Conservation (phyloP, 352 stramenopile genomes). For the Globisporangium carolinianum region DNA sequence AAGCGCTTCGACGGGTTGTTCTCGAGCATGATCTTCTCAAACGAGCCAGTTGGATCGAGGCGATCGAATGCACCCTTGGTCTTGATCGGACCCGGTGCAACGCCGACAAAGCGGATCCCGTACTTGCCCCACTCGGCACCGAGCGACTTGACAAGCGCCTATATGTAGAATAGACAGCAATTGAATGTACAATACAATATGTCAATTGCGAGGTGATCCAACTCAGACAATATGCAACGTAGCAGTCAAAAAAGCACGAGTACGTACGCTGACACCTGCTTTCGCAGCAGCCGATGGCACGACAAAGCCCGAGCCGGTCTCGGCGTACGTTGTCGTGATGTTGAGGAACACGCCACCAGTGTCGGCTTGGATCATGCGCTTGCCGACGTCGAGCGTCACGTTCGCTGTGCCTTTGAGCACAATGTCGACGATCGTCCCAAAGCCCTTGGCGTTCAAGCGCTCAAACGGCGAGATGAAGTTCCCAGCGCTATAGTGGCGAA, state of each 20-base stretch:
- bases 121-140: conserved; percentile 95
- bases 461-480: conserved; percentile 94
- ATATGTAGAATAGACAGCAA: background rate
- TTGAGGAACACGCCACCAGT: conserved; percentile 91
- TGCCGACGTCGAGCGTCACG: conserved; percentile 73
- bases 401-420: conserved; percentile 85
- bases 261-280: conserved; percentile 82
- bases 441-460: conserved; percentile 90
- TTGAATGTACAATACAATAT: no score
- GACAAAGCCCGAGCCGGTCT: conserved; percentile 92
- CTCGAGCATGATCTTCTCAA: conserved; percentile 52
- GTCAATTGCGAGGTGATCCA: no score
- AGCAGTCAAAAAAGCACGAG: background rate
- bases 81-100: conserved; percentile 95
- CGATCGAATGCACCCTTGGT: conserved; percentile 78
- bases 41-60: conserved; percentile 63
- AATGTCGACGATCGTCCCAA: conserved; percentile 96
- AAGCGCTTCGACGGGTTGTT: conserved; percentile 75
- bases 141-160: conserved; percentile 94
- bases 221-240: background rate
- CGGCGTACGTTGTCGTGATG: conserved; percentile 94
- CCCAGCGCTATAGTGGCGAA: conserved; percentile 54
- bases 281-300: conserved; percentile 94
- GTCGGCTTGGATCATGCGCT: conserved; percentile 72
- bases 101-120: conserved; percentile 93